Base-by-base conservation (phyloP, 768 basidiomycete genomes). In the Mycena olivaceomarginata region DNA sequence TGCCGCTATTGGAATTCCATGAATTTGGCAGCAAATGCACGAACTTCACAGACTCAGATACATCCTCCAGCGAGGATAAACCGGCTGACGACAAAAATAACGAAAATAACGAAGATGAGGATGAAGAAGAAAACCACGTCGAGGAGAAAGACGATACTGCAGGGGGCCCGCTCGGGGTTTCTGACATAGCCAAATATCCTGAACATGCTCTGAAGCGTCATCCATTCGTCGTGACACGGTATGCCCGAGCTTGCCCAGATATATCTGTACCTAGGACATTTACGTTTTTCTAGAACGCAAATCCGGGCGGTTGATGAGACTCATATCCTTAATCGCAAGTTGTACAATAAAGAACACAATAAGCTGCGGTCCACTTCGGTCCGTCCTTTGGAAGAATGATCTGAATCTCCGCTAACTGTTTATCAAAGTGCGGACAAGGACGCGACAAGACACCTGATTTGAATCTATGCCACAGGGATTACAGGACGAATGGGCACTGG, bases 251-350 rank as follows among this genome's bases (percentile, higher is more conserved):
- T 31, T 31, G 31, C 31, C 31, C 31, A 31, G 31, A 31, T 31
- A 31, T 31, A 31, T 31, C 31, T 31, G 31, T 31, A 31, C 31
- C 4, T 31, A 31, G 4, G 2, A 31, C 31, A 31, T 31, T 31
- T 31, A 31, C 31, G 31, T 31, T 31, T 31, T 31, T 12, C 41
- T 75, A 88, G 87, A 31, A 85, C 87, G 2, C 83, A 85, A 31
- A 80, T 88, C 7, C 83, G 81, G 18, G 78, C 86, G 8, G 82
- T 85, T 6, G 83, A 86, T 40, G 83, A 85, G 77, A 84, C 83
- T 0, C 74, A 80, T 37, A 76, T 82, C 12, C 83, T 85, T 57
- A 82, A 86, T 51, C 79, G 82, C 40, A 80, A 79, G 62, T 79
- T 80, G 0, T 87, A 86, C 72, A 79, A 84, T 15, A 79, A 81